A percentile compares a stretch with the other conserved stretches of the same genome.
These are phyloP conservation scores for Coleophoma eucalyptorum DNA, from an alignment of 2,329 filamentous ascomycete genomes.

Conservation along the genomic window DNA sequence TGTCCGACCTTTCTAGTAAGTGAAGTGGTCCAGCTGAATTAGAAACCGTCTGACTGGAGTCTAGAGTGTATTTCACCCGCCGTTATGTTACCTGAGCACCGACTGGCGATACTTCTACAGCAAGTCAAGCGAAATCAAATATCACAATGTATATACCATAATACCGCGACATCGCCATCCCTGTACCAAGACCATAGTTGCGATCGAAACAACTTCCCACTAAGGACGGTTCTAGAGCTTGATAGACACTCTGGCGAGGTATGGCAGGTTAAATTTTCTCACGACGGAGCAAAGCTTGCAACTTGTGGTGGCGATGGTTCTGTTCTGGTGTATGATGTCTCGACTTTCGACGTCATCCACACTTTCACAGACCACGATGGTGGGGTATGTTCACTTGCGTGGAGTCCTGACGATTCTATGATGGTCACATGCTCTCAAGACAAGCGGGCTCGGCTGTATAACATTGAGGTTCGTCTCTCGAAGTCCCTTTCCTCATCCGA, in stretches of 20 bases:
- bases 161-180: slow-evolving; percentile 72
- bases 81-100: slow-evolving; percentile 93
- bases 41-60: slow-evolving; percentile 15
- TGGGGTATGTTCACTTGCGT: slow-evolving; percentile 77
- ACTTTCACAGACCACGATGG: slow-evolving; percentile 60
- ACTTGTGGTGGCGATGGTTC: slow-evolving; percentile 73
- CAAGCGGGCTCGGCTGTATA: slow-evolving; percentile 71
- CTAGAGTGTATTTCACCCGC: slow-evolving; percentile 87
- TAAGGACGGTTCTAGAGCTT: slow-evolving; percentile 66
- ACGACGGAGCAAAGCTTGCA: slow-evolving; percentile 78
- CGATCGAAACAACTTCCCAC: slow-evolving; percentile 75
- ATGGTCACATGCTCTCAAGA: slow-evolving; percentile 82
- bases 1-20: slow-evolving; percentile 82
- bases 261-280: slow-evolving; percentile 88
- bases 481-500: background rate
- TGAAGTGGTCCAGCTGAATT: slow-evolving; percentile 6
- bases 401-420: slow-evolving; percentile 88
- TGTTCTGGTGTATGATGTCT: slow-evolving; percentile 80
- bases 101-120: slow-evolving; percentile 75
- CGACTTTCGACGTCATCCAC: slow-evolving; percentile 61
- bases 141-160: slow-evolving; percentile 82
- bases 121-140: slow-evolving; percentile 85
- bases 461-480: slow-evolving; percentile 52
- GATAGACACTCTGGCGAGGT: slow-evolving; percentile 76
- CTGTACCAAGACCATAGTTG: slow-evolving; percentile 88